Evolutionary conservation across 2,329 filamentous ascomycete genomes (phyloP).

Genomic region (Cyphellophora attinorum): DNA sequence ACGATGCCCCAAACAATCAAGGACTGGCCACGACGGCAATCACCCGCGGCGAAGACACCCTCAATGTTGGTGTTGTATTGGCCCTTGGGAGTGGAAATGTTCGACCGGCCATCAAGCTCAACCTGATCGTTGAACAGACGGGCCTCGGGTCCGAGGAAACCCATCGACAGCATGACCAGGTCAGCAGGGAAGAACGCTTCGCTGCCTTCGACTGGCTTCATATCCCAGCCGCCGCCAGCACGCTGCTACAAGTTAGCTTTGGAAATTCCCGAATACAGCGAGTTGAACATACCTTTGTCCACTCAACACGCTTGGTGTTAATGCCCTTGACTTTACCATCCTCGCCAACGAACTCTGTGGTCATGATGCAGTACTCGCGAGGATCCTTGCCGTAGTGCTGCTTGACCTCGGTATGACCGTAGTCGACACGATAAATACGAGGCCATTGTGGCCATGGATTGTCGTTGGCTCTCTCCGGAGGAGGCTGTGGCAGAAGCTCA

Average conservation of each 20-base stretch:
- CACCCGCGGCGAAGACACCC: constrained; percentile 87
- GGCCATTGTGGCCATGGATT: constrained; percentile 99
- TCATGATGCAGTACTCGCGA: constrained; percentile 97
- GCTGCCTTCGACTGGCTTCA: constrained; percentile 91
- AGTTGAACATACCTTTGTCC: no score
- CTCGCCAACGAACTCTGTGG: constrained; percentile 88
- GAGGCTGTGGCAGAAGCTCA: constrained; percentile 86
- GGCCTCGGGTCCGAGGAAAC: constrained; percentile 89
- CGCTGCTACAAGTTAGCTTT: no score
- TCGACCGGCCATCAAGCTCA: constrained; percentile 87
- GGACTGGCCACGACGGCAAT: constrained; percentile 89
- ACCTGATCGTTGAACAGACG: constrained; percentile 78
- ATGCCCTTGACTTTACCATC: constrained; percentile 91
- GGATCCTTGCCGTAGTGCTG: constrained; percentile 94
- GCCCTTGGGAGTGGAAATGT: constrained; percentile 84
- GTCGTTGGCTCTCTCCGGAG: constrained; percentile 78
- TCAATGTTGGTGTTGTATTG: constrained; percentile 81
- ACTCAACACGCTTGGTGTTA: constrained; percentile 90
- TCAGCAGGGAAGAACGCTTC: constrained; percentile 96
- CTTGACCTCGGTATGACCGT: constrained; percentile 90
- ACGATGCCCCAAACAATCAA: constrained; percentile 97
- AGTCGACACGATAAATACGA: constrained; percentile 95
- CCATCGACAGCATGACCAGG: constrained; percentile 90
- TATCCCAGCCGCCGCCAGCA: constrained; percentile 85
- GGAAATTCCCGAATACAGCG: no score